Evolutionary conservation across 2,329 filamentous ascomycete genomes (phyloP).

Genomic region (Drechmeria coniospora): DNA sequence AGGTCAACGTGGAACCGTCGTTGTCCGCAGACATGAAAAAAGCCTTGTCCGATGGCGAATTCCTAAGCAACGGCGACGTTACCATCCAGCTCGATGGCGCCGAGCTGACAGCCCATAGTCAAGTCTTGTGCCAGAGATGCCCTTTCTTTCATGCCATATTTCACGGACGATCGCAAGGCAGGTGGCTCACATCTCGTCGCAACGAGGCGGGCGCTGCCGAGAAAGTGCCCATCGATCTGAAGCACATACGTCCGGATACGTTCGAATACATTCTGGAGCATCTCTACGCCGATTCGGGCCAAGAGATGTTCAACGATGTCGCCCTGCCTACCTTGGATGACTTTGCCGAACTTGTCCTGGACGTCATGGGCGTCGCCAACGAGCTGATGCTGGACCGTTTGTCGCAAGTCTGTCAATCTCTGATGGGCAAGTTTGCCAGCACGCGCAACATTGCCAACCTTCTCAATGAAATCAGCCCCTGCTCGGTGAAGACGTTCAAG

Average conservation of each 20-base stretch:
- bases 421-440: slow-evolving; percentile 72
- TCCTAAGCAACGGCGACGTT: slow-evolving; percentile 68
- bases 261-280: slow-evolving; percentile 69
- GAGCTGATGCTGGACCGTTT: slow-evolving; percentile 90
- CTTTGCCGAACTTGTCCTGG: slow-evolving; percentile 77
- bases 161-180: slow-evolving; percentile 68
- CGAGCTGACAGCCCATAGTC: slow-evolving; percentile 61
- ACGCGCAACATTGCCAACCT: slow-evolving; percentile 74
- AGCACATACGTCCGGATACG: slow-evolving; percentile 56
- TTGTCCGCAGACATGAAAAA: slow-evolving; percentile 54
- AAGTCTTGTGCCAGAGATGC: slow-evolving; percentile 66
- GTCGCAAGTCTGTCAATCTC: slow-evolving; percentile 74
- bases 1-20: slow-evolving; percentile 47
- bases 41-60: slow-evolving; percentile 52
- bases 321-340: slow-evolving; percentile 59
- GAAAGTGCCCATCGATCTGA: slow-evolving; percentile 59
- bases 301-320: slow-evolving; percentile 68
- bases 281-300: slow-evolving; percentile 70
- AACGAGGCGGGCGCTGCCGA: slow-evolving; percentile 19
- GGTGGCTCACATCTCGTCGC: slow-evolving; percentile 66
- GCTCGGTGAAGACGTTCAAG: slow-evolving; percentile 73
- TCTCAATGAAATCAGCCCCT: slow-evolving; percentile 74
- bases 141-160: slow-evolving; percentile 89
- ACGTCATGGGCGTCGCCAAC: slow-evolving; percentile 79
- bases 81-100: slow-evolving; percentile 62